Percentiles rank a stretch among this genome's conserved stretches.
Conservation (phyloP, 108 stramenopile species). For the Mayamaea pseudoterrestris region DNA sequence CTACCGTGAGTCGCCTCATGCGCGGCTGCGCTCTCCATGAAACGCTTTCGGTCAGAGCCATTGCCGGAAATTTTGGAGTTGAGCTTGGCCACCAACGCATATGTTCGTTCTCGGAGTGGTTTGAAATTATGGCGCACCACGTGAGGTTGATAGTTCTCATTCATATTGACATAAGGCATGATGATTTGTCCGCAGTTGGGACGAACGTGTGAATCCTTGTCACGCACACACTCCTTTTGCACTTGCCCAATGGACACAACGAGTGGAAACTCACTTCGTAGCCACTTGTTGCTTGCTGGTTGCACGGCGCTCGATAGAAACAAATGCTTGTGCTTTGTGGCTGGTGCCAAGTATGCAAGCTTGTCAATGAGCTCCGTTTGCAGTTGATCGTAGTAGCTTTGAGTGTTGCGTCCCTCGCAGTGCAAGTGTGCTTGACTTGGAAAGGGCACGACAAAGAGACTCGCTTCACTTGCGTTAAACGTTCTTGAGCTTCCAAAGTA, state of each 20-base stretch:
- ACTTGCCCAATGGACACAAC: background rate
- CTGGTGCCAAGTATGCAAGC: background rate
- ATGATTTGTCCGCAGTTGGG: constrained; percentile 10
- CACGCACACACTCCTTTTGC: background rate
- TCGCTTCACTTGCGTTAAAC: background rate
- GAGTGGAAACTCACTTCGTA: constrained; percentile 4
- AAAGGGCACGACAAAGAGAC: constrained; percentile 1
- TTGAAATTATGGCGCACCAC: background rate
- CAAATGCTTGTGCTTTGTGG: constrained; percentile 3
- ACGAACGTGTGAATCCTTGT: background rate
- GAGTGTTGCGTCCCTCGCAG: background rate
- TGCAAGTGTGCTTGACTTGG: constrained; percentile 4
- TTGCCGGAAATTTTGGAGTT: constrained; percentile 9
- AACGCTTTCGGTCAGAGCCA: background rate
- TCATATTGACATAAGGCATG: constrained; percentile 19
- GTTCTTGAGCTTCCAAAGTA: background rate
- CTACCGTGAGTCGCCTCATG: constrained; percentile 15
- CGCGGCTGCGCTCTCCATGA: constrained; percentile 5
- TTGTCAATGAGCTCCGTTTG: background rate
- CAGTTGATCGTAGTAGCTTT: background rate
- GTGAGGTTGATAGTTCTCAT: constrained; percentile 16
- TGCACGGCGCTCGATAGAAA: constrained; percentile 9
- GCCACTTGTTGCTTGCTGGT: constrained; percentile 7
- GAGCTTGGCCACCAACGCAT: constrained; percentile 13
- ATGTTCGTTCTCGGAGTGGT: constrained; percentile 6